Evolutionary conservation across 305 asterid genomes (phyloP), one percentile per base, ranked within the genome.

Genomic region (Fraxinus nigra): DNA sequence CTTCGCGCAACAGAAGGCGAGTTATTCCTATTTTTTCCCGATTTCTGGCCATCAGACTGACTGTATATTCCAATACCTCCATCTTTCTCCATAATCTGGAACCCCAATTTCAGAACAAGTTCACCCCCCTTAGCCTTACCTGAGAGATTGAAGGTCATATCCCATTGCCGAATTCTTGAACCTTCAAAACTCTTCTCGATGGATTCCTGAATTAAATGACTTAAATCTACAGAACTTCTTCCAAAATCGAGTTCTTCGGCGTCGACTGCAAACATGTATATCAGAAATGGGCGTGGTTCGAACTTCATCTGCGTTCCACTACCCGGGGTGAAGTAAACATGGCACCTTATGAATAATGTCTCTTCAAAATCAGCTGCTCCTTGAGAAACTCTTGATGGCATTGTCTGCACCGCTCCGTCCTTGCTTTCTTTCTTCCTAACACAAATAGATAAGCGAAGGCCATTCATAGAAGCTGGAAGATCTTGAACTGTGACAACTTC

Each of bases 71-170:
- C 97, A 43, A 87, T 75, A 0, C 94, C 97, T 13, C 97, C 98
- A 85, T 94, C 98, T 65, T 94, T 94, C 88, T 94, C 98, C 98
- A 94, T 94, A 13, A 94, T 93, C 85, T 93, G 98, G 82, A 94
- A 94, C 13, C 98, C 97, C 46, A 94, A 80, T 82, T 94, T 94
- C 82, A 94, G 79, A 20, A 92, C 90, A 35, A 93, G 92, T 82
- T 93, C 94, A 16, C 98, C 98, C 0, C 97, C 98, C 78, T 87
- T 90, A 7, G 98, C 98, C 80, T 94, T 94, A 3, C 97, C 97
- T 0, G 87, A 80, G 4, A 94, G 90, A 51, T 82, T 80, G 54
- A 90, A 92, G 37, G 84, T 85, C 1, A 82, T 86, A 56, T 94
- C 97, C 98, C 98, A 94, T 80, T 92, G 95, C 87, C 91, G 78